Percentiles rank a stretch among this genome's conserved stretches.
Conservation (phyloP, 164 flowering plant species). For the Paratinospora sagittata region DNA sequence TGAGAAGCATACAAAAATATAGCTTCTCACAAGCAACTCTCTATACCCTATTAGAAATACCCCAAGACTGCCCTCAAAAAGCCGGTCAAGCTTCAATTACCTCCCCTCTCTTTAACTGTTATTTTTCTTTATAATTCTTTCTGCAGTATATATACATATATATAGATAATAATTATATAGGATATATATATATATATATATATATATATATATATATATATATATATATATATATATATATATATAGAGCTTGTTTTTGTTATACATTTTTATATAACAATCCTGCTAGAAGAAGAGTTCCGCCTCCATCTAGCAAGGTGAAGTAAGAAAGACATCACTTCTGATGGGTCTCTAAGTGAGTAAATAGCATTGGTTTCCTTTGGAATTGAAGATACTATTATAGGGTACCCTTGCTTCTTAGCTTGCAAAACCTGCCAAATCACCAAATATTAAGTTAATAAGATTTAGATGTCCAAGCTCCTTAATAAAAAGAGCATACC, state of each 20-base stretch:
- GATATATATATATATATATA: background rate
- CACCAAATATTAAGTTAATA: background rate
- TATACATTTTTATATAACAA: background rate
- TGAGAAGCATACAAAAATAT: constrained; percentile 2
- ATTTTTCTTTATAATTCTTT: background rate
- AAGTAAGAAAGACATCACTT: constrained; percentile 40
- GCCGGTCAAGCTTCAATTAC: background rate
- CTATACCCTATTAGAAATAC: background rate
- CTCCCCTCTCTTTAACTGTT: background rate
- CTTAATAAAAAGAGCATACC: too few relatives aligned
- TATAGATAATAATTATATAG: background rate
- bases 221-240: too few relatives aligned
- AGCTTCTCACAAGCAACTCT: constrained; percentile 1
- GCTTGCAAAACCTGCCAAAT: constrained; percentile 32
- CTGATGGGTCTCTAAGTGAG: constrained; percentile 51
- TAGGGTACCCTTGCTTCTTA: constrained; percentile 38
- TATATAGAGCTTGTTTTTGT: background rate
- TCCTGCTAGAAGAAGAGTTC: constrained; percentile 6
- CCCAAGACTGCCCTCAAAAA: background rate
- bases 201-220: too few relatives aligned
- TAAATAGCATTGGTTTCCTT: constrained; percentile 50
- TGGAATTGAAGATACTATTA: constrained; percentile 47
- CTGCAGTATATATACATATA: background rate
- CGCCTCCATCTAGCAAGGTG: constrained; percentile 38
- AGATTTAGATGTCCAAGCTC: too few relatives aligned